Evolutionary conservation across 2,329 filamentous ascomycete genomes (phyloP), one percentile per base, ranked within the genome.

Genomic region (Cladophialophora psammophila): DNA sequence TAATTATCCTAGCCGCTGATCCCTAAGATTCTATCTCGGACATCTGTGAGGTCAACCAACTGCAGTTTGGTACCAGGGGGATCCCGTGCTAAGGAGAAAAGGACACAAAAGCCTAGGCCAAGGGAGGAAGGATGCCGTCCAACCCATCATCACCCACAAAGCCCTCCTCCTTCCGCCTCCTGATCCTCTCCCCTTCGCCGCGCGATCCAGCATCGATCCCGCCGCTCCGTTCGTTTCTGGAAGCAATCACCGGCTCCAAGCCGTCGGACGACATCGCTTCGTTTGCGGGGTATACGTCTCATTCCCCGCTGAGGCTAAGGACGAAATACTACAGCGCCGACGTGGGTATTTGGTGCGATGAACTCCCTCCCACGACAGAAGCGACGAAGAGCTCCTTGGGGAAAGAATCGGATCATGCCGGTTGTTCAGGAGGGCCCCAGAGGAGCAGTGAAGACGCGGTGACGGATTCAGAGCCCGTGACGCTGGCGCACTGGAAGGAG

Each of bases 331-430:
- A 82, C 68, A 74, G 70, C 4, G 75, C 79, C 5, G 78, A 82
- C 15, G 74, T 83, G 26, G 79, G 78, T 15, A 76, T 83, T 53
- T 83, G 81, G 81, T 80, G 82, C 20, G 81, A 83, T 60, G 80
- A 82, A 69, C 75, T 83, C 12, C 78, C 80, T 1, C 64, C 35
- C 0, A 9, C 15, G 5, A 7, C 66, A 18, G 34, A 0, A 31
- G 53, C 13, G 58, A 63, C 40, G 48, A 54, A 45, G 58, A 42
- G 20, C n/a, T 2, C 20, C 10, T 26, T 3, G 26, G 40, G 40
- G 5, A 42, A 42, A 13, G 40, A n/a, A 6, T 10, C 40, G 40
- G 10, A n/a, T 5, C 40, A 42, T n/a, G 13, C 40, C 15, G 40
- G n/a, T 6, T 42, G n/a, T 6, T 42, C 40, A n/a, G 40, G n/a